phyloP scores from a whole-genome alignment of 805 yeast genomes.

The Suhomyces vadensis region DNA sequence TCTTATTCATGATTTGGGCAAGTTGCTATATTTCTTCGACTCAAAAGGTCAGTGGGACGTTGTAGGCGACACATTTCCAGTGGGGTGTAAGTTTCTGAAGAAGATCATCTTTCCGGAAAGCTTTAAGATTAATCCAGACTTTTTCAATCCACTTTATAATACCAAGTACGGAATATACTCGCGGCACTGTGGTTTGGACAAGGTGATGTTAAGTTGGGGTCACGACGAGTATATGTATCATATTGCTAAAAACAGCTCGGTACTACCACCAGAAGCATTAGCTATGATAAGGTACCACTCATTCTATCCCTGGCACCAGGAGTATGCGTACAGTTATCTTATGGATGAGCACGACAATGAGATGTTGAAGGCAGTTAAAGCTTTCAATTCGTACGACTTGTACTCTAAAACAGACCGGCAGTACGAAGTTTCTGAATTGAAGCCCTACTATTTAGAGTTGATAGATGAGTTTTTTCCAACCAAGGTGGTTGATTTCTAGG shows the following conservation, averaged over 20 bases:
- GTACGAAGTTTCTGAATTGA: constrained; percentile 51
- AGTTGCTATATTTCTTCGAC: constrained; percentile 65
- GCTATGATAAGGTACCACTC: constrained; percentile 79
- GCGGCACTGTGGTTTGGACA: constrained; percentile 63
- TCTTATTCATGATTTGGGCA: constrained; percentile 69
- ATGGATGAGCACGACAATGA: constrained; percentile 64
- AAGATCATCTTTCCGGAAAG: constrained; percentile 61
- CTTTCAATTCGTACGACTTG: constrained; percentile 67
- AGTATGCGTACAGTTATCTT: constrained; percentile 60
- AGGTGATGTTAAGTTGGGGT: constrained; percentile 76
- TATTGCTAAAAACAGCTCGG: constrained; percentile 63
- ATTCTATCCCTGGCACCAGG: constrained; percentile 77
- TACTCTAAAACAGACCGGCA: constrained; percentile 59
- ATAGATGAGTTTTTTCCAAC: constrained; percentile 69
- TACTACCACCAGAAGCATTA: constrained; percentile 62
- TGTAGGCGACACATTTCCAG: constrained; percentile 77
- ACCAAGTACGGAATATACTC: constrained; percentile 68
- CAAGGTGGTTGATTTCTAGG: constrained; percentile 53
- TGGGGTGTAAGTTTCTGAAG: constrained; percentile 65
- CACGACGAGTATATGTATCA: constrained; percentile 80
- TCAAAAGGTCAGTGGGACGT: constrained; percentile 81
- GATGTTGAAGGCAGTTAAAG: constrained; percentile 63
- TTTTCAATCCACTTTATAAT: constrained; percentile 60
- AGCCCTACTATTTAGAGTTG: constrained; percentile 59
- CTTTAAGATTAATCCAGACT: constrained; percentile 62